Percentiles rank a stretch among this genome's conserved stretches.
Evolutionary conservation across 1,139 yeast species (phyloP).

Genomic region (Candida sojae): DNA sequence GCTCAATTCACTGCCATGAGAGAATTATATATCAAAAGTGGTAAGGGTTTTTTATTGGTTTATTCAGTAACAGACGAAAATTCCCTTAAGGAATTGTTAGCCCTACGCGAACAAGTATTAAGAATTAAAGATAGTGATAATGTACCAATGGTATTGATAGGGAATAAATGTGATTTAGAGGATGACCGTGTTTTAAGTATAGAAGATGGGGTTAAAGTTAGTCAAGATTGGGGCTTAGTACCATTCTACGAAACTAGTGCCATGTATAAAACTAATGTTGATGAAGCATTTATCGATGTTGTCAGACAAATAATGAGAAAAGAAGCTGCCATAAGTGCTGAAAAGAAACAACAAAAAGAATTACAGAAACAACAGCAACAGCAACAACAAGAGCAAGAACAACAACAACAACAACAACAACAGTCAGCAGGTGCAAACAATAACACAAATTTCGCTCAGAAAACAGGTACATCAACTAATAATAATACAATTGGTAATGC

Average conservation of each 20-base stretch:
- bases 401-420: neutral
- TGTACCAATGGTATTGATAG: slow-evolving; percentile 86
- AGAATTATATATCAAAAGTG: slow-evolving; percentile 79
- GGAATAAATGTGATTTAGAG: slow-evolving; percentile 82
- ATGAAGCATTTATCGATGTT: slow-evolving; percentile 85
- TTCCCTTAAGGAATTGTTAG: slow-evolving; percentile 77
- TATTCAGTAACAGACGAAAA: slow-evolving; percentile 88
- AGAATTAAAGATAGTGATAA: slow-evolving; percentile 79
- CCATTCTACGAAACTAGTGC: slow-evolving; percentile 96
- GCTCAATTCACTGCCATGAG: slow-evolving; percentile 60
- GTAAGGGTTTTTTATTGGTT: slow-evolving; percentile 83
- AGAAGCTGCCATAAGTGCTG: slow-evolving; percentile 56
- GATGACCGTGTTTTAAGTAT: slow-evolving; percentile 74
- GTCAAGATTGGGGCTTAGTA: slow-evolving; percentile 83
- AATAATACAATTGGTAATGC: slow-evolving; percentile 6
- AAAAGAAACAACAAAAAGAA: slow-evolving; percentile 42
- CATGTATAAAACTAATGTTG: slow-evolving; percentile 85
- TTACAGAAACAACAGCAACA: slow-evolving; percentile 13
- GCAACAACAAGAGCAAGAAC: slow-evolving; percentile 4
- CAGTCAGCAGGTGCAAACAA: neutral
- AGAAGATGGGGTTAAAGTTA: slow-evolving; percentile 80
- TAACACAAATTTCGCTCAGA: neutral
- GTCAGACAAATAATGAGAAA: slow-evolving; percentile 86
- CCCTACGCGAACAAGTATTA: slow-evolving; percentile 83
- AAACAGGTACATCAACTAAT: neutral